phyloP scores from a whole-genome alignment of 805 yeast species.

The Monosporozyma solicola region DNA sequence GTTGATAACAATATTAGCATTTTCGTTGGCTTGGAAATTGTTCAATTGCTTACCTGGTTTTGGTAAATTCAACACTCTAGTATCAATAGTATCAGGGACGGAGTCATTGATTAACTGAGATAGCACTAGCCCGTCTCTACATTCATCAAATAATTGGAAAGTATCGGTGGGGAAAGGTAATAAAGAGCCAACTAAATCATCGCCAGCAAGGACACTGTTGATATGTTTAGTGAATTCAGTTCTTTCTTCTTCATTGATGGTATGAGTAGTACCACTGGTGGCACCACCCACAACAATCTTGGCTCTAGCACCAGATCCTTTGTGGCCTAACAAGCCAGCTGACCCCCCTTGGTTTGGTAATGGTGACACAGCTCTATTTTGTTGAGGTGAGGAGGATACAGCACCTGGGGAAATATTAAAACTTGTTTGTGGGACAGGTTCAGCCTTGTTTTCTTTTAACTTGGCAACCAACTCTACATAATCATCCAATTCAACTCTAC shows the following conservation, averaged over 20 bases:
- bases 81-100: constrained; percentile 96
- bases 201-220: constrained; percentile 85
- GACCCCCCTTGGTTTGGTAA: constrained; percentile 20
- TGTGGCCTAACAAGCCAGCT: constrained; percentile 35
- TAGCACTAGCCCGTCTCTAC: constrained; percentile 87
- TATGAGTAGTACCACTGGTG: constrained; percentile 88
- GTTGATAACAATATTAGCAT: constrained; percentile 94
- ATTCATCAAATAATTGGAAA: constrained; percentile 93
- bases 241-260: constrained; percentile 95
- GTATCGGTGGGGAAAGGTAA: constrained; percentile 89
- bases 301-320: constrained; percentile 52
- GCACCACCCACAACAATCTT: constrained; percentile 78
- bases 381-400: constrained; percentile 3
- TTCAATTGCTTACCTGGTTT: constrained; percentile 72
- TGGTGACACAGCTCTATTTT: neutral
- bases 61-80: constrained; percentile 89
- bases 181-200: constrained; percentile 70
- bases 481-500: constrained; percentile 93
- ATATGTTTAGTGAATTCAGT: constrained; percentile 93
- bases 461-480: constrained; percentile 79
- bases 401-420: constrained; percentile 17
- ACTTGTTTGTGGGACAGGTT: constrained; percentile 27
- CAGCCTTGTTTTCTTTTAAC: constrained; percentile 41
- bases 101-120: constrained; percentile 94
- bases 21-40: constrained; percentile 92